Conservation (phyloP, 345 rosid species). For the Trapa incisa region DNA sequence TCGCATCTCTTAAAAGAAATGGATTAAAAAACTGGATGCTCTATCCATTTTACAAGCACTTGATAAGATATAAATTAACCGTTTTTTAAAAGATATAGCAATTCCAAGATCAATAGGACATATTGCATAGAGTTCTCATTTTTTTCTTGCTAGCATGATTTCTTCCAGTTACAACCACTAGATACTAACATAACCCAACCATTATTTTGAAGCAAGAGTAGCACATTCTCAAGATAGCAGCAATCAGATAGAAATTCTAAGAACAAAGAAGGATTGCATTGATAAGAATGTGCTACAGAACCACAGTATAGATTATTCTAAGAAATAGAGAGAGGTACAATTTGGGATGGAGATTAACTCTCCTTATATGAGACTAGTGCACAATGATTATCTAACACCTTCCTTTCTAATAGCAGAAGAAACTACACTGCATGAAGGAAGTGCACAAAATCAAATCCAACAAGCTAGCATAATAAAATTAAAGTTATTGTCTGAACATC, state of each 20-base stretch:
- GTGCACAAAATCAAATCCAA: neutral
- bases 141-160: neutral
- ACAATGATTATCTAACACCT: too few relatives aligned
- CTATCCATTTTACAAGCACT: neutral
- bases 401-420: neutral
- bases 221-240: too few relatives aligned
- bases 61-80: neutral
- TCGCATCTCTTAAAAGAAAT: too few relatives aligned
- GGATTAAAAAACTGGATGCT: too few relatives aligned
- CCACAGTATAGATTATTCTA: too few relatives aligned
- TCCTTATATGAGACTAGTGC: too few relatives aligned
- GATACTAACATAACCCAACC: neutral
- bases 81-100: neutral
- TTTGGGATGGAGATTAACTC: too few relatives aligned
- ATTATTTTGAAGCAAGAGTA: neutral
- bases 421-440: too few relatives aligned
- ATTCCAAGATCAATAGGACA: neutral
- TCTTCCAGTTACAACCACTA: neutral
- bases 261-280: too few relatives aligned
- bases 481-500: neutral
- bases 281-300: too few relatives aligned
- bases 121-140: neutral
- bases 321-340: too few relatives aligned
- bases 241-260: too few relatives aligned
- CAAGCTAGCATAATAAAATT: neutral